phyloP scores from a whole-genome alignment of 352 stramenopile genomes.

The Elongisporangium anandrum region DNA sequence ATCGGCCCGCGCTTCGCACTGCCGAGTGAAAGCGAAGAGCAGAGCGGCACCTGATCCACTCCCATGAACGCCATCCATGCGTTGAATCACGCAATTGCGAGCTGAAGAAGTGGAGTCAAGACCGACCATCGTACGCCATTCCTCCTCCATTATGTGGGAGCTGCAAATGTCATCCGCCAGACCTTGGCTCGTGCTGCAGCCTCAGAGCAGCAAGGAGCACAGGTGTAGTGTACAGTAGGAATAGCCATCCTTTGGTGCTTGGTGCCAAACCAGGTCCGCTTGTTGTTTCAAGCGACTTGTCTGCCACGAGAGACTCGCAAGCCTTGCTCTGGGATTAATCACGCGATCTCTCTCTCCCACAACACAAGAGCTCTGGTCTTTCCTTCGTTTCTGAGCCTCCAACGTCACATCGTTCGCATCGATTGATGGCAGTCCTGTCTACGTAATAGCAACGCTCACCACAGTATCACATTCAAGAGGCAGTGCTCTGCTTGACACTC shows the following conservation, averaged over 20 bases:
- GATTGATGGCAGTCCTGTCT: background rate
- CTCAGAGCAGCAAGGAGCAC: background rate
- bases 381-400: no score
- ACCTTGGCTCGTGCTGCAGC: no score
- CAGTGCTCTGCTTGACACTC: background rate
- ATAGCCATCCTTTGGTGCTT: background rate
- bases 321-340: background rate
- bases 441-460: background rate
- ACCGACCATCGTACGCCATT: no score
- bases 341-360: background rate
- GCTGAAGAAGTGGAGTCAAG: no score
- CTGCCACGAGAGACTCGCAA: background rate
- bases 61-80: background rate
- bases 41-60: background rate
- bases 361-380: no score
- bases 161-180: no score
- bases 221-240: background rate
- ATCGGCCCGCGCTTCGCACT: slow-evolving; percentile 43
- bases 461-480: background rate
- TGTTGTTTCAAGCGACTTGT: background rate
- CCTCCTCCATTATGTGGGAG: no score
- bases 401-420: background rate
- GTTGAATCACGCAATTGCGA: background rate
- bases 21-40: background rate
- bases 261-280: background rate